A percentile compares a stretch with the other conserved stretches of the same genome.
These are phyloP conservation scores for Linnemannia exigua DNA, from an alignment of 192 early-diverging fungal species.

Conservation along the genomic window DNA sequence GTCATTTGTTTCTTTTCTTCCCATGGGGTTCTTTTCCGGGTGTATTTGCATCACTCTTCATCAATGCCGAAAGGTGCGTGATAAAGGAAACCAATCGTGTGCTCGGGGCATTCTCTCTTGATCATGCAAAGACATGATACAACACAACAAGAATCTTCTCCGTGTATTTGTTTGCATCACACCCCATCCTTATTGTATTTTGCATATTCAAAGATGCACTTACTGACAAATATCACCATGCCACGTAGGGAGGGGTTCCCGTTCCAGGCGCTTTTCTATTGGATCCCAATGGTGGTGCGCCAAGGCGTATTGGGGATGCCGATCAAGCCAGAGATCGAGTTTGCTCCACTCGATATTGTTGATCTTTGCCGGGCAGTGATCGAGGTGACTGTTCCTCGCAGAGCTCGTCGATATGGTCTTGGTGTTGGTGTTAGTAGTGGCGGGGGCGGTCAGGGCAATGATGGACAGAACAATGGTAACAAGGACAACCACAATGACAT, in stretches of 20 bases:
- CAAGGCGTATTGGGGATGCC: conserved; percentile 34
- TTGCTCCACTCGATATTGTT: conserved; percentile 32
- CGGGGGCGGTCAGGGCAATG: no score
- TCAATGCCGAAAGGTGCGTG: no score
- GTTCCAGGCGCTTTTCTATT: conserved; percentile 41
- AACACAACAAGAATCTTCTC: no score
- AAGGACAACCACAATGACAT: neutral
- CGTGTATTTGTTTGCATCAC: no score
- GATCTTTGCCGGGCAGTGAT: conserved; percentile 37
- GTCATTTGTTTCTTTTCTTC: neutral
- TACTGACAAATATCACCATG: neutral
- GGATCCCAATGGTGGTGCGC: conserved; percentile 38
- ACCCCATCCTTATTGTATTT: no score
- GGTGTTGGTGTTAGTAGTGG: no score
- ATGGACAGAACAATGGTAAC: no score
- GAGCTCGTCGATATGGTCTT: neutral
- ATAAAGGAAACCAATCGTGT: no score
- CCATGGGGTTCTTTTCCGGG: neutral
- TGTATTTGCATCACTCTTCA: no score
- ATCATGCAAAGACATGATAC: no score
- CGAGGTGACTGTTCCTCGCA: conserved; percentile 23
- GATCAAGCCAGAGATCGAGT: conserved; percentile 18
- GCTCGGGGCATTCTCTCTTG: no score
- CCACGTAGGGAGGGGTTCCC: conserved; percentile 32
- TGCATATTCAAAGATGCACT: no score